phyloP scores from a whole-genome alignment of 805 yeast species.

The Suhomyces vadensis region DNA sequence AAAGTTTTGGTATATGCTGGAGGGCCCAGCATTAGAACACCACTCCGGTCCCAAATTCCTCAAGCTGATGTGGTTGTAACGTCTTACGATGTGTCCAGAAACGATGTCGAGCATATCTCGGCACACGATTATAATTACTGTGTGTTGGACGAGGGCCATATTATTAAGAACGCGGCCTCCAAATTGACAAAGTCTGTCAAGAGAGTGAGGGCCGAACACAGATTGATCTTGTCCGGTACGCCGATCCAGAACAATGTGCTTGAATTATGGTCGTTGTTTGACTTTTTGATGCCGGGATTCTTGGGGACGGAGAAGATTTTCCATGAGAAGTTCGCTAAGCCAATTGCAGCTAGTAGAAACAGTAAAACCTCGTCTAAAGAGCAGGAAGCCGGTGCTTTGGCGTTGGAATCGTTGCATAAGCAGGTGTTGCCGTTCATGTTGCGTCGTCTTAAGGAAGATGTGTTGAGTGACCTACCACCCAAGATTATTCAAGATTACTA shows the following conservation, averaged over 20 bases:
- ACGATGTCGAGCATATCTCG: constrained; percentile 70
- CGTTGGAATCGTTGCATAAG: constrained; percentile 92
- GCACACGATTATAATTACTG: constrained; percentile 82
- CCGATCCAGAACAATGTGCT: constrained; percentile 97
- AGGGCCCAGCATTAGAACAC: constrained; percentile 71
- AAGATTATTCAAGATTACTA: constrained; percentile 97
- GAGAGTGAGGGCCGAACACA: constrained; percentile 76
- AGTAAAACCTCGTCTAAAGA: constrained; percentile 87
- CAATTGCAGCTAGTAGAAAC: constrained; percentile 90
- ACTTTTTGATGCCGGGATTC: constrained; percentile 98
- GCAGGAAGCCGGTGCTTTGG: constrained; percentile 96
- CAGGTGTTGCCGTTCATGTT: constrained; percentile 96
- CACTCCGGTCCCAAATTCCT: constrained; percentile 52
- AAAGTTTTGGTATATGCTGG: constrained; percentile 88
- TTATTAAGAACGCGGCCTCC: constrained; percentile 87
- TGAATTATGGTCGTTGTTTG: constrained; percentile 96
- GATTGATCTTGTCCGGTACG: constrained; percentile 91
- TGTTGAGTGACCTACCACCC: constrained; percentile 93
- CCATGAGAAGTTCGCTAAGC: constrained; percentile 95
- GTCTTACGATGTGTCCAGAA: constrained; percentile 94
- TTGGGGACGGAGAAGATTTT: constrained; percentile 92
- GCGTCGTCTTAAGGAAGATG: constrained; percentile 95
- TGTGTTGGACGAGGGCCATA: constrained; percentile 96
- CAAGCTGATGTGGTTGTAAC: constrained; percentile 86
- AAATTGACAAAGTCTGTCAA: constrained; percentile 90